These are phyloP conservation scores for Geranium incanum DNA, from an alignment of 441 rosid genomes.

Conservation along the genomic window DNA sequence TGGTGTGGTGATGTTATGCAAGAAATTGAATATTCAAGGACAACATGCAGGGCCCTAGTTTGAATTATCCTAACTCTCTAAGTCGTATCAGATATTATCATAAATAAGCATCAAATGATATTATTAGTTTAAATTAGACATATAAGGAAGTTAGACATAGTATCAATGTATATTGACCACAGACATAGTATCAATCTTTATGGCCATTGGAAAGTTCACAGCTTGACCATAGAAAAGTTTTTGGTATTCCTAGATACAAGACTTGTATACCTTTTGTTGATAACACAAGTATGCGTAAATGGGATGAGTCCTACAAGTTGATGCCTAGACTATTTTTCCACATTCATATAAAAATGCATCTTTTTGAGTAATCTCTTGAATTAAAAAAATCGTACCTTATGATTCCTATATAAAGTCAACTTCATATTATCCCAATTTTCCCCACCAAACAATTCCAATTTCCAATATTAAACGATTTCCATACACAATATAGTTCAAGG, in stretches of 20 bases:
- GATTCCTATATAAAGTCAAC: not conserved
- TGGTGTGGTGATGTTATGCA: no score
- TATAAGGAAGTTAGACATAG: no score
- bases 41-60: no score
- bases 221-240: not conserved
- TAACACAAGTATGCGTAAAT: not conserved
- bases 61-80: not conserved
- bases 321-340: not conserved
- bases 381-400: not conserved
- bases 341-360: not conserved
- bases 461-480: not conserved
- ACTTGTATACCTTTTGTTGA: not conserved
- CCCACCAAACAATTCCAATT: slow-evolving; percentile 4
- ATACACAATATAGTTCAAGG: not conserved
- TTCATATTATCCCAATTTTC: not conserved
- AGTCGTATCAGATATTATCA: not conserved
- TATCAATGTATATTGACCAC: no score
- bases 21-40: no score
- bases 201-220: not conserved
- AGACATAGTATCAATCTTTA: not conserved
- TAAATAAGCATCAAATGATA: not conserved
- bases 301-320: not conserved
- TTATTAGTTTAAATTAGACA: not conserved
- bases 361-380: not conserved
- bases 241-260: not conserved